Conservation (phyloP, 345 rosid genomes). For the Pistacia vera region DNA sequence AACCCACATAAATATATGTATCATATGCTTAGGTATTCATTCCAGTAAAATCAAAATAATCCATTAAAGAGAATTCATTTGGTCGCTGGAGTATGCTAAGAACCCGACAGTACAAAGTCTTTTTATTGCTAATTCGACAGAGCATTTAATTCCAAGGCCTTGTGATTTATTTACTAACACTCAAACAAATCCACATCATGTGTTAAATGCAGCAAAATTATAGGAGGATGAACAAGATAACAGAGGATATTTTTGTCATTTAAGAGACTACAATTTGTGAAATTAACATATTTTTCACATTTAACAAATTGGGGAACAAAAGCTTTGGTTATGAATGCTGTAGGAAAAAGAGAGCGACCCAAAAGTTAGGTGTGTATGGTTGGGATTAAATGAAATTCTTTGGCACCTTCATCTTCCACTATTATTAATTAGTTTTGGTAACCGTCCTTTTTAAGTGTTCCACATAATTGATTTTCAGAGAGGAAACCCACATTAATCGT, state of each 20-base stretch:
- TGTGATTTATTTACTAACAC: not conserved
- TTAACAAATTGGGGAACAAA: too few species aligned
- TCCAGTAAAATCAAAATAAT: too few species aligned
- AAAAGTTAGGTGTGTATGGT: constrained; percentile 12
- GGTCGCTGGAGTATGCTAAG: too few species aligned
- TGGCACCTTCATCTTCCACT: constrained; percentile 6
- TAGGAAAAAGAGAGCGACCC: too few species aligned
- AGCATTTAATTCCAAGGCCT: constrained; percentile 12
- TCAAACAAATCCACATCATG: constrained; percentile 1
- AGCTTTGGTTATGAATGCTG: too few species aligned
- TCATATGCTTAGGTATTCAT: too few species aligned
- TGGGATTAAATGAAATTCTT: not conserved
- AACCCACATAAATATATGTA: too few species aligned
- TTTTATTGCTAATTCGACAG: not conserved
- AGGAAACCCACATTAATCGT: too few species aligned
- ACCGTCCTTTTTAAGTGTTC: constrained; percentile 4
- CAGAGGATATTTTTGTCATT: not conserved
- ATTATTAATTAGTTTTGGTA: constrained; percentile 12
- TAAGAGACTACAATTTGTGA: not conserved
- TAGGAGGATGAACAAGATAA: not conserved
- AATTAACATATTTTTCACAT: too few species aligned
- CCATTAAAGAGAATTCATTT: too few species aligned
- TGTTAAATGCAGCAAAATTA: not conserved
- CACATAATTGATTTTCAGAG: too few species aligned
- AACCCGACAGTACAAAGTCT: not conserved